Conservation (phyloP, 306 rosid species). For the Oxytropis ochrocephala region DNA sequence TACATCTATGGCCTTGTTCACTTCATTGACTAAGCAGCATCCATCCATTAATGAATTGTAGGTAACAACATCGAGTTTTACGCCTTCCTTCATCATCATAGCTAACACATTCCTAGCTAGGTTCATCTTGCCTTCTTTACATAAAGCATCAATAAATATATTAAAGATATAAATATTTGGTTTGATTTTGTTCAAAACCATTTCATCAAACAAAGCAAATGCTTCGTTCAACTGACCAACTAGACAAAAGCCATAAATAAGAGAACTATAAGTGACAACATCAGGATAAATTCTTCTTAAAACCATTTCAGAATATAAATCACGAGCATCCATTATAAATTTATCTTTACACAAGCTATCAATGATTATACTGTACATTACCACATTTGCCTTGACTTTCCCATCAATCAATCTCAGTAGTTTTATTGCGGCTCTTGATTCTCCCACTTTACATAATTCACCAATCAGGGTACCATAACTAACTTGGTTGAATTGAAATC, state of each 20-base stretch:
- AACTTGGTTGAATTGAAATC: background rate
- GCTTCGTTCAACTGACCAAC: constrained; percentile 11
- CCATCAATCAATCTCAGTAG: background rate
- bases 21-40: background rate
- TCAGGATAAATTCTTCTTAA: background rate
- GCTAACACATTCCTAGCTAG: background rate
- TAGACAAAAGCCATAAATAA: constrained; percentile 2
- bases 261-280: background rate
- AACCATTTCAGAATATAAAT: constrained; percentile 9
- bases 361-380: background rate
- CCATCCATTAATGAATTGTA: constrained; percentile 20
- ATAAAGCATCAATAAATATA: background rate
- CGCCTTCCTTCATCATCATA: background rate
- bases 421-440: background rate
- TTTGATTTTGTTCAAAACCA: background rate
- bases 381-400: background rate
- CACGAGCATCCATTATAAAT: background rate
- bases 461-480: background rate
- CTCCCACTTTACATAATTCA: background rate
- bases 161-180: background rate
- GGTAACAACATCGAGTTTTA: background rate
- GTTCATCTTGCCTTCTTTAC: constrained; percentile 3
- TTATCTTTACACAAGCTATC: constrained; percentile 17
- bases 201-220: constrained; percentile 1
- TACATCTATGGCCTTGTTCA: background rate